Base-by-base conservation (phyloP, 108 stramenopile species). In the Cyclostephanos tholiformis region DNA sequence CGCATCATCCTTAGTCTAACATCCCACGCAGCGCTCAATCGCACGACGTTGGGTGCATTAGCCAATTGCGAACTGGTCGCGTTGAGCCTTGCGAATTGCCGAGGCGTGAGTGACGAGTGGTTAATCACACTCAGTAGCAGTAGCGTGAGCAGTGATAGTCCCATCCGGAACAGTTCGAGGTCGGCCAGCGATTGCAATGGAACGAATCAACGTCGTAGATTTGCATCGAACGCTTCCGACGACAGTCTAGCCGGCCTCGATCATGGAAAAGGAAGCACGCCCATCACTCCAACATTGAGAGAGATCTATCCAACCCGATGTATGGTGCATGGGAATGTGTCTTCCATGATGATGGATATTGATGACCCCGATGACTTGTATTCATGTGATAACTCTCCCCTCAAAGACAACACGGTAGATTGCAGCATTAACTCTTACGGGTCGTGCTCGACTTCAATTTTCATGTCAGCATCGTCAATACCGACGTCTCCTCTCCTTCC, bases 71-170 rank as follows among this genome's bases (percentile, higher is more conserved):
- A 95, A 77, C 56, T 91, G 23, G 68, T 65, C 11, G 58, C 66
- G 6, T 74, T 95, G 39, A 74, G 64, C n/a, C 58, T 95, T 51
- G 67, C 88, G 5, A 79, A 86, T 19, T 89, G 88, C 57, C 83
- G 94, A 10, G 90, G 90, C n/a, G 94, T 95, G 2, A 87, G 78
- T 3, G 94, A 95, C 67, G 85, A 87, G 51, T 94, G 93, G 93
- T 67, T 94, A 32, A 53, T 57, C 19, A 56, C 71, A 8, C 46
- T 69, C 55, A 65, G 65, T 60, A 50, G 65, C 38, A 41, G 17
- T 68, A 59, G 67, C 48, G 27, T 46, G 23, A 69, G 77, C 29
- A 68, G 71, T 67, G 27, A 59, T 43, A 65, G 77, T 67, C 46
- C 57, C 11, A 44, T 6, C 17, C 14, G 61, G 41, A 67, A 32